Evolutionary conservation across 176 grass and related monocot species (phyloP).

Genomic region (Oryza meyeriana): DNA sequence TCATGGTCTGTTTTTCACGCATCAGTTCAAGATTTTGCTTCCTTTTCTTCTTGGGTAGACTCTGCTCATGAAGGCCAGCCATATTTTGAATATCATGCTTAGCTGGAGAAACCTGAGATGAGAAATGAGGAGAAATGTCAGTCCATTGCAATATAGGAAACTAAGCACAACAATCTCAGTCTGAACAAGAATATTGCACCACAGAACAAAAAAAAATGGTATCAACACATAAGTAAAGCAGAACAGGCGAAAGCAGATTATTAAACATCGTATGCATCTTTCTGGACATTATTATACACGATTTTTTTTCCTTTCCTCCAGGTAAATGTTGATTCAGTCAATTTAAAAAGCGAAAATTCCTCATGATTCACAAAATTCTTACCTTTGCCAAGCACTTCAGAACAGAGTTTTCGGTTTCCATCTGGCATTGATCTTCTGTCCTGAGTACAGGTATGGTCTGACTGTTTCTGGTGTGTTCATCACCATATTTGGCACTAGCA

Average conservation of each 20-base stretch:
- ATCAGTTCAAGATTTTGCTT: constrained; percentile 27
- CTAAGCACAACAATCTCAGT: constrained; percentile 4
- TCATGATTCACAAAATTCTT: not conserved
- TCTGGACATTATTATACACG: not conserved
- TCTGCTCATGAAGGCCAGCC: constrained; percentile 6
- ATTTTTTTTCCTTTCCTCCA: not conserved
- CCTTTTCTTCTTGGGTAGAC: constrained; percentile 36
- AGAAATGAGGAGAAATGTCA: constrained; percentile 32
- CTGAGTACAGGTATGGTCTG: constrained; percentile 8
- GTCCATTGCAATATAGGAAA: constrained; percentile 5
- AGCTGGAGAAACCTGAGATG: constrained; percentile 36
- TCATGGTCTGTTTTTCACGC: constrained; percentile 26
- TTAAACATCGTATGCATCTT: not conserved
- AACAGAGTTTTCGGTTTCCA: not conserved
- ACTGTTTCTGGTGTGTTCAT: not conserved
- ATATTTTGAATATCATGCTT: constrained; percentile 34
- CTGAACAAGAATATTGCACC: not conserved
- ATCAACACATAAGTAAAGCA: not conserved
- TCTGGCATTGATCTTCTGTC: constrained; percentile 22
- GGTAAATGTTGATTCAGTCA: not conserved
- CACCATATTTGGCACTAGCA: not conserved
- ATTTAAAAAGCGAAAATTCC: constrained; percentile 6
- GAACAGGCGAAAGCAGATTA: not conserved
- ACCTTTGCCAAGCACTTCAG: constrained; percentile 30
- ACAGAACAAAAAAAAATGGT: not conserved